A percentile compares a stretch with the other conserved stretches of the same genome.
phyloP scores from a whole-genome alignment of 2,329 filamentous ascomycete species.

The Plectosphaerella cucumerina region DNA sequence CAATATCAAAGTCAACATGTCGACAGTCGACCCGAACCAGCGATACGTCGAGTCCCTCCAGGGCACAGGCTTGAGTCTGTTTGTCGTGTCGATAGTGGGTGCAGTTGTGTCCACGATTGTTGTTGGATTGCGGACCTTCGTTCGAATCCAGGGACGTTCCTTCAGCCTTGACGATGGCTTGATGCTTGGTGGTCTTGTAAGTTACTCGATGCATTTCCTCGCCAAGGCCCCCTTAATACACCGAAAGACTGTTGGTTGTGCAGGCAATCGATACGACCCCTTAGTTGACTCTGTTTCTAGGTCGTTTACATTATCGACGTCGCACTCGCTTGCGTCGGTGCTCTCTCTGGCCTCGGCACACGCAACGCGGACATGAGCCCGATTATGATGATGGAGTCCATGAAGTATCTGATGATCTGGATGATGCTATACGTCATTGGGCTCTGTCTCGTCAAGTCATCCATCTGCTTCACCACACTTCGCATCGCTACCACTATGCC shows the following conservation, averaged over 20 bases:
- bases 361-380: conserved; percentile 16
- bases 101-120: conserved; percentile 11
- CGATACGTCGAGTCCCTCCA: conserved; percentile 8
- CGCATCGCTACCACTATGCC: conserved; percentile 21
- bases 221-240: background rate
- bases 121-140: conserved; percentile 12
- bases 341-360: conserved; percentile 16
- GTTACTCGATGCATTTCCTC: background rate
- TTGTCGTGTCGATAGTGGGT: conserved; percentile 13
- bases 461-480: conserved; percentile 29
- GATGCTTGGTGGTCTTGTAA: conserved; percentile 12
- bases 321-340: conserved; percentile 11
- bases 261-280: no score
- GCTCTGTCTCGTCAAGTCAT: conserved; percentile 22
- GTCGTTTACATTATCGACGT: conserved; percentile 12
- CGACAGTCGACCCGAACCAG: conserved; percentile 7
- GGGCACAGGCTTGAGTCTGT: conserved; percentile 11
- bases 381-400: conserved; percentile 17
- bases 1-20: conserved; percentile 5
- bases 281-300: conserved; percentile 1
- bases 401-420: conserved; percentile 19
- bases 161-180: conserved; percentile 12
- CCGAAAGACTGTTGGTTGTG: no score
- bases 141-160: conserved; percentile 5
- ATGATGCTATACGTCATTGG: conserved; percentile 18